Evolutionary conservation across 768 basidiomycete species (phyloP).

Genomic region (Phaeotremella fagi): DNA sequence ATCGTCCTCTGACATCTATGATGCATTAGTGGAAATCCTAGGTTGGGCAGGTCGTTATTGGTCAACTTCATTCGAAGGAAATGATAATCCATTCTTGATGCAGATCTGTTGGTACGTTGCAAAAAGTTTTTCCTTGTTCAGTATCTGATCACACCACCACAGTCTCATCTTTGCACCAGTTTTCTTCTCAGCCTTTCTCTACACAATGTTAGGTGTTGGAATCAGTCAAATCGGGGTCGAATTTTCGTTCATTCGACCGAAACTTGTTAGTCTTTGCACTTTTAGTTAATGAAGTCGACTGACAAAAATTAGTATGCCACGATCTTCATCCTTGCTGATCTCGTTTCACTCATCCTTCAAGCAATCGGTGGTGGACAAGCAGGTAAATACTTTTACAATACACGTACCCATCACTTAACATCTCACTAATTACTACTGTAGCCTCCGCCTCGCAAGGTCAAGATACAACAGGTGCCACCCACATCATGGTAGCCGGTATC

Average conservation of each 20-base stretch:
- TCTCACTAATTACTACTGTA: too few species aligned
- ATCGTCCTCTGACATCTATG: not conserved
- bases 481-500: constrained; percentile 49
- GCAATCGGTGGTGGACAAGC: constrained; percentile 43
- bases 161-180: constrained; percentile 43
- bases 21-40: constrained; percentile 20
- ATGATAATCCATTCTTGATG: constrained; percentile 38
- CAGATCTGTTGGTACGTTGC: constrained; percentile 34
- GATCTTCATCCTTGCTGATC: constrained; percentile 42
- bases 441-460: constrained; percentile 22
- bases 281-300: not conserved
- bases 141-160: not conserved
- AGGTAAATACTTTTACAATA: too few species aligned
- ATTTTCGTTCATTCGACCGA: constrained; percentile 22
- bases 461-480: constrained; percentile 31
- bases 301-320: constrained; percentile 28
- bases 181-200: constrained; percentile 39
- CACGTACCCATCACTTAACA: too few species aligned
- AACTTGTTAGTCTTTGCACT: not conserved
- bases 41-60: constrained; percentile 44
- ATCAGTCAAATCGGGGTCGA: constrained; percentile 23
- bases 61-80: constrained; percentile 27
- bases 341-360: constrained; percentile 44
- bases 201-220: constrained; percentile 35
- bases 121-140: not conserved